These are phyloP conservation scores for Scutellaria barbata DNA, from an alignment of 257 asterid species.

Conservation along the genomic window DNA sequence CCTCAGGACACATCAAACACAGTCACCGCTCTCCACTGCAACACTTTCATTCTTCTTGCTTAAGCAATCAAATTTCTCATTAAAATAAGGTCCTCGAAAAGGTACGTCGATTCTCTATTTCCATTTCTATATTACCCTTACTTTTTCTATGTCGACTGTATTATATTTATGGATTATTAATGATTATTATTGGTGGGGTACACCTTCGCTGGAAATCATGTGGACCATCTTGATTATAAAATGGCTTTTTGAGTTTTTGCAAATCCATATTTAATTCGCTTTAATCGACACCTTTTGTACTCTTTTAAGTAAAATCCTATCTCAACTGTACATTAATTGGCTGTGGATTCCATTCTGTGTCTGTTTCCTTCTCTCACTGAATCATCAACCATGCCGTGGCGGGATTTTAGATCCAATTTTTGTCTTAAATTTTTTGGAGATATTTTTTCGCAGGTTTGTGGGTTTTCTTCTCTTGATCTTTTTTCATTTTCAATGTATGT, in stretches of 20 bases:
- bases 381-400: slow-evolving; percentile 45
- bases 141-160: slow-evolving; percentile 26
- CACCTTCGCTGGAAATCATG: slow-evolving; percentile 27
- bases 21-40: slow-evolving; percentile 20
- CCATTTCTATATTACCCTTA: not conserved
- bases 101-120: slow-evolving; percentile 8
- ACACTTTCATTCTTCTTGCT: not conserved
- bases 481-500: not conserved
- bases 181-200: slow-evolving; percentile 34
- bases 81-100: slow-evolving; percentile 6
- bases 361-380: slow-evolving; percentile 10
- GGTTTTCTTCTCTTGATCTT: not conserved
- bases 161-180: not conserved
- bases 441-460: slow-evolving; percentile 44
- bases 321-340: slow-evolving; percentile 15
- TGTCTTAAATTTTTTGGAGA: slow-evolving; percentile 42
- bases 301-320: not conserved
- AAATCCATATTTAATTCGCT: slow-evolving; percentile 18
- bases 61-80: not conserved
- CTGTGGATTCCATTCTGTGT: slow-evolving; percentile 18
- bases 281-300: slow-evolving; percentile 20
- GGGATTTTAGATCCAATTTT: slow-evolving; percentile 46
- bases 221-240: slow-evolving; percentile 38
- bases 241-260: not conserved
- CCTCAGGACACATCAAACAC: slow-evolving; percentile 3